Conservation (phyloP, 2,329 filamentous ascomycete genomes). For the Mycocentrospora acerina region DNA sequence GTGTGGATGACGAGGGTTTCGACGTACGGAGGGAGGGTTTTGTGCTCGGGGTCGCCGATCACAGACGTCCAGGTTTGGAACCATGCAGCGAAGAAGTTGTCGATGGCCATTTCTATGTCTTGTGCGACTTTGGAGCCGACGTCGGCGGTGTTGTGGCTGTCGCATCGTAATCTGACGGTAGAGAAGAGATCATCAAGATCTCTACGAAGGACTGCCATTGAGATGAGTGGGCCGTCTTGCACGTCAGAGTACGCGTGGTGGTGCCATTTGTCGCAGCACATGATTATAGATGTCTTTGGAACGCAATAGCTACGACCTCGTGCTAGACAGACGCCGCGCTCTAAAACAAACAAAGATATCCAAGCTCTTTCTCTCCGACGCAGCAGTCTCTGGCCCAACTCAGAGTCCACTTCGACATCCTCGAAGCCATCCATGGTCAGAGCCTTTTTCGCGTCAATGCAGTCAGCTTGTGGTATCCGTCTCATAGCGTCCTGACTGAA, state of each 20-base stretch:
- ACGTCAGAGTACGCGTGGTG: constrained; percentile 62
- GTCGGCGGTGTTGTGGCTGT: constrained; percentile 55
- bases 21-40: constrained; percentile 67
- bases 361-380: constrained; percentile 68
- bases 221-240: constrained; percentile 71
- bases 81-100: constrained; percentile 67
- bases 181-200: constrained; percentile 64
- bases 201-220: constrained; percentile 68
- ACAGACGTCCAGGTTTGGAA: constrained; percentile 58
- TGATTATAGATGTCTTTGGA: constrained; percentile 65
- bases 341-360: constrained; percentile 71
- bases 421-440: constrained; percentile 68
- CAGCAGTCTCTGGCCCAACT: constrained; percentile 62
- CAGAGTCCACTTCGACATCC: constrained; percentile 62
- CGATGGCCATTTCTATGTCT: constrained; percentile 53
- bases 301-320: constrained; percentile 69
- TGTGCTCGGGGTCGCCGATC: constrained; percentile 42
- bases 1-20: constrained; percentile 73
- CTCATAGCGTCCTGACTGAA: constrained; percentile 49
- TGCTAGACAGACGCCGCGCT: constrained; percentile 71
- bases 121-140: constrained; percentile 56
- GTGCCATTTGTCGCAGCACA: constrained; percentile 71
- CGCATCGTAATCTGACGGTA: constrained; percentile 61
- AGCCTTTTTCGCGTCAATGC: constrained; percentile 66
- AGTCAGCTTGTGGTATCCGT: constrained; percentile 64